These are phyloP conservation scores for Zoysia pacifica DNA, from an alignment of 176 grass and related monocot species.

Conservation along the genomic window DNA sequence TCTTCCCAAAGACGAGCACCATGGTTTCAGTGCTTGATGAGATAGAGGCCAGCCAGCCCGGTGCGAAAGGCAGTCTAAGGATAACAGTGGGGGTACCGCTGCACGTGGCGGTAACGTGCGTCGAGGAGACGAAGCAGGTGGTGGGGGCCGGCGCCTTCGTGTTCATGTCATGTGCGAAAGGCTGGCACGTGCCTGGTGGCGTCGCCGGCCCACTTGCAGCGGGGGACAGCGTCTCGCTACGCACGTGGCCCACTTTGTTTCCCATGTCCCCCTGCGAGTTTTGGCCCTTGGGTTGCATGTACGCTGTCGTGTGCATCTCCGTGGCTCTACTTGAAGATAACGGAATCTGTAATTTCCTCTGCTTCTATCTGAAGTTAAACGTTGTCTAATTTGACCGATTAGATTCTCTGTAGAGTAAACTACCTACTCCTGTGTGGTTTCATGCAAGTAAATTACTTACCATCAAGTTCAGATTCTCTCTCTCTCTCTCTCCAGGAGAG, in stretches of 20 bases:
- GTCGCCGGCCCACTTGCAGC: slow-evolving; percentile 19
- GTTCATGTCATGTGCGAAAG: slow-evolving; percentile 38
- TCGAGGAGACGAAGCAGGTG: background rate
- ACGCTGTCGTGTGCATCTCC: background rate
- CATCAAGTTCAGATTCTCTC: background rate
- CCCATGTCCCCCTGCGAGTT: background rate
- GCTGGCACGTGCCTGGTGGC: slow-evolving; percentile 34
- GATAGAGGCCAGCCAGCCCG: background rate
- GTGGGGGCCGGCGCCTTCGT: background rate
- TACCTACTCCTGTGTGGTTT: background rate
- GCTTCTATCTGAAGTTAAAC: background rate
- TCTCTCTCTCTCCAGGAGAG: background rate
- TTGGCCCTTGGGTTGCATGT: background rate
- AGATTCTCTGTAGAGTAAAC: background rate
- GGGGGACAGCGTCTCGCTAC: background rate
- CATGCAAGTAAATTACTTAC: background rate
- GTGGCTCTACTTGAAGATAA: background rate
- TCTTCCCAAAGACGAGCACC: background rate
- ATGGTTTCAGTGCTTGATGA: background rate
- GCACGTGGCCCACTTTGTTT: slow-evolving; percentile 25
- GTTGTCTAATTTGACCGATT: background rate
- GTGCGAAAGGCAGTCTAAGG: background rate
- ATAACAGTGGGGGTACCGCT: background rate
- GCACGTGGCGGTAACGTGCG: slow-evolving; percentile 56
- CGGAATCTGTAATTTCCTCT: background rate